phyloP scores from a whole-genome alignment of 2,329 filamentous ascomycete species.

The Pleochaeta shiraiana region DNA sequence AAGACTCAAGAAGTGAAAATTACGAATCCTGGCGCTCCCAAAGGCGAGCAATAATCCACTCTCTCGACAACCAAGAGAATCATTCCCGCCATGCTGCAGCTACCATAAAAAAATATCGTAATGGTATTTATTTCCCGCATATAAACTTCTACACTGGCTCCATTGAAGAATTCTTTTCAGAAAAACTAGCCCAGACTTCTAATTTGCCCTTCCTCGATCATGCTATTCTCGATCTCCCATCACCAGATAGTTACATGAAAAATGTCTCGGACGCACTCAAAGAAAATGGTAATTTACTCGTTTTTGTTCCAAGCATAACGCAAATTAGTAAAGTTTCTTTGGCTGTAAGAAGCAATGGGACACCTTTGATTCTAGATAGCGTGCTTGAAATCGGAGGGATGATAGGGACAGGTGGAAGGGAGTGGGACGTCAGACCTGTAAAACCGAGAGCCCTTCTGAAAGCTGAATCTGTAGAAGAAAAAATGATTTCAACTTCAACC shows the following conservation, averaged over 20 bases:
- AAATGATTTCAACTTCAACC: no score
- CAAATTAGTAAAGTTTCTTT: slow-evolving; percentile 47
- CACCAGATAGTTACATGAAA: slow-evolving; percentile 28
- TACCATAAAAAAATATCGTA: slow-evolving; percentile 42
- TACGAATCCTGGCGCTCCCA: slow-evolving; percentile 16
- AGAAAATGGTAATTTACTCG: slow-evolving; percentile 39
- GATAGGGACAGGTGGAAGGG: slow-evolving; percentile 27
- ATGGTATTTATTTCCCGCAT: slow-evolving; percentile 45
- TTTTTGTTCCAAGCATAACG: slow-evolving; percentile 60
- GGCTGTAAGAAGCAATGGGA: slow-evolving; percentile 27
- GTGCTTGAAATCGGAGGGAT: slow-evolving; percentile 37
- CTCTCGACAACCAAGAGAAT: slow-evolving; percentile 40
- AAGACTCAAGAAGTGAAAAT: slow-evolving; percentile 1
- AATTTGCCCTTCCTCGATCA: slow-evolving; percentile 43
- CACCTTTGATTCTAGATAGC: slow-evolving; percentile 33
- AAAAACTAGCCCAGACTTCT: slow-evolving; percentile 24
- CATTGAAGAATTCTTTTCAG: slow-evolving; percentile 38
- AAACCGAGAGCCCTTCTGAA: slow-evolving; percentile 14
- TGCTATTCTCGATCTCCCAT: slow-evolving; percentile 53
- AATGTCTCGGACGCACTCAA: slow-evolving; percentile 34
- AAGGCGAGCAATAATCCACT: slow-evolving; percentile 51
- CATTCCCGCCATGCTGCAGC: slow-evolving; percentile 42
- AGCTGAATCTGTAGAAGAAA: slow-evolving; percentile 6
- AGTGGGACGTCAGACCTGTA: slow-evolving; percentile 39
- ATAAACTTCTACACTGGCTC: slow-evolving; percentile 54